Conservation (phyloP, 2,329 filamentous ascomycete genomes). For the Massarina eburnea region DNA sequence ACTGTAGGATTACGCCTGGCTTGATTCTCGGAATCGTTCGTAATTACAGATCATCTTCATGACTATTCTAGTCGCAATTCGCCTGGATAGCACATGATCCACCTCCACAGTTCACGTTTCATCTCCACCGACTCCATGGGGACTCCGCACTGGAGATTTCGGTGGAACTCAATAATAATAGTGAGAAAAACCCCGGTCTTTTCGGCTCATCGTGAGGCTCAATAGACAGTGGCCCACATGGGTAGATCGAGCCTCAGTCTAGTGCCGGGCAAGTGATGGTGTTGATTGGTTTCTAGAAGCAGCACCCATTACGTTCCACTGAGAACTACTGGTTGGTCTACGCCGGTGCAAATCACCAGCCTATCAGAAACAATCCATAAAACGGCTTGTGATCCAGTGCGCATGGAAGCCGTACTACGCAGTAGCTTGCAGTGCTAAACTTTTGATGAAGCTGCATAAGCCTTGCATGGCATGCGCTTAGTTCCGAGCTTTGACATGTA, state of each 20-base stretch:
- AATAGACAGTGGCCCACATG: slow-evolving; percentile 23
- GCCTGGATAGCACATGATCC: background rate
- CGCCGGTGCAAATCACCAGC: slow-evolving; percentile 4
- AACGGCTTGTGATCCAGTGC: slow-evolving; percentile 20
- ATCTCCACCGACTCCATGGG: slow-evolving; percentile 24
- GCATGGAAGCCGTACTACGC: slow-evolving; percentile 17
- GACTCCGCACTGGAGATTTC: slow-evolving; percentile 22
- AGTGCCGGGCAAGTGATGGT: background rate
- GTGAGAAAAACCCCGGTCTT: slow-evolving; percentile 12
- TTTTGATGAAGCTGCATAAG: slow-evolving; percentile 13
- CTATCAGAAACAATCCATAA: slow-evolving; percentile 15
- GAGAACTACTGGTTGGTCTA: too few relatives aligned
- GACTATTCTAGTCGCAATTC: background rate
- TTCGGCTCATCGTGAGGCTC: slow-evolving; percentile 27
- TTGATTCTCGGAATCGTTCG: too few relatives aligned
- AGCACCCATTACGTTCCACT: slow-evolving; percentile 5
- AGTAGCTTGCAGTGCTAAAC: slow-evolving; percentile 10
- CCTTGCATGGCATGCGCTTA: slow-evolving; percentile 5
- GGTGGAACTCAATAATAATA: slow-evolving; percentile 15
- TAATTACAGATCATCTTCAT: background rate
- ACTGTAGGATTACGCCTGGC: too few relatives aligned
- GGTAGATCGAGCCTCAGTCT: slow-evolving; percentile 7
- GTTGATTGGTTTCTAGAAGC: slow-evolving; percentile 18
- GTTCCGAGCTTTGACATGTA: background rate
- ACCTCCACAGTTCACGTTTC: slow-evolving; percentile 4